Conservation (phyloP, 2,329 filamentous ascomycete species). For the Colletotrichum lentis region DNA sequence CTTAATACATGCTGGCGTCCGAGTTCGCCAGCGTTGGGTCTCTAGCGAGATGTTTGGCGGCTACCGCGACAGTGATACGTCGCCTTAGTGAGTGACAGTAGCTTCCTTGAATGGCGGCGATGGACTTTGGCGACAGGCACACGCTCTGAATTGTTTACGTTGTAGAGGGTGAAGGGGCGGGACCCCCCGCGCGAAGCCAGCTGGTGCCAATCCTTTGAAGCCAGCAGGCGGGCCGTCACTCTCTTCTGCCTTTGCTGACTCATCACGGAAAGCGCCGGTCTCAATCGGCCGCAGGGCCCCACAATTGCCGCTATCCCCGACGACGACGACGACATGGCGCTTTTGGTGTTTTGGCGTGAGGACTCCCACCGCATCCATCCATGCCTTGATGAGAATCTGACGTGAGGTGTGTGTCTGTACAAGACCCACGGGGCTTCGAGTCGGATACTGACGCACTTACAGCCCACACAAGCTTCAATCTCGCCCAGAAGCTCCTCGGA, state of each 20-base stretch:
- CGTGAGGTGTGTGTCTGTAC: not conserved
- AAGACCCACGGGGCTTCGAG: not conserved
- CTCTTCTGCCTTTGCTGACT: not conserved
- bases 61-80: not conserved
- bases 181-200: not conserved
- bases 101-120: too few species aligned
- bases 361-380: conserved; percentile 14
- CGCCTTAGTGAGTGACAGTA: not conserved
- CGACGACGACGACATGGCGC: conserved; percentile 8
- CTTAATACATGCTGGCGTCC: not conserved
- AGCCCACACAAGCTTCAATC: not conserved
- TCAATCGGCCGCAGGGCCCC: conserved; percentile 13
- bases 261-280: not conserved
- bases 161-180: not conserved
- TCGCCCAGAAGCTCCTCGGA: not conserved
- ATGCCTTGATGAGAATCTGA: not conserved
- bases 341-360: conserved; percentile 25
- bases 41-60: not conserved
- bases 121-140: not conserved
- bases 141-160: not conserved
- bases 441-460: not conserved
- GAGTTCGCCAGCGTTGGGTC: not conserved
- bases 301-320: conserved; percentile 20
- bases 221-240: not conserved
- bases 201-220: not conserved